Evolutionary conservation across 441 rosid species (phyloP), one percentile per base, ranked within the genome.

Genomic region (Raphanus hybrid): DNA sequence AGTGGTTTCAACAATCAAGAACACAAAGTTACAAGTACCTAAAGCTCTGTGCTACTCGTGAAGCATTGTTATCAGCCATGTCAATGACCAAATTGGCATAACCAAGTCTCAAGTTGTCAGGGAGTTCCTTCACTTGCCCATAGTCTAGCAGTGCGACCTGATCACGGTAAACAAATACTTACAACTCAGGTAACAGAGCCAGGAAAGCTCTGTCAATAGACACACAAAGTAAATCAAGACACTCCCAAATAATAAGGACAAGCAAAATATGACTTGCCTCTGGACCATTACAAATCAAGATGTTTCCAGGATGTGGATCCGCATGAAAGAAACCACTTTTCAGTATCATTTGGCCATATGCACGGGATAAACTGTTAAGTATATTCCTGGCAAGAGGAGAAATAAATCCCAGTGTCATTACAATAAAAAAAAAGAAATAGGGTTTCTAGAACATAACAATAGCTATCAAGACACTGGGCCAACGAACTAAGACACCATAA

Each of bases 261-360:
- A 6, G 48, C 67, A 61, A 50, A 18, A 59, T 35, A 66, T 54
- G 80, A 85, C 99, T 87, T 84, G 85, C 99, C 98, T 93, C 87
- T 70, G 94, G 91, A 82, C 93, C 97, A 84, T 87, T 84, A 78
- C 96, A 91, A 61, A 91, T 95, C 84, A 93, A 81, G 75, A 95
- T 93, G 83, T 93, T 95, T 79, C 98, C 99, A 2, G 98, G 99
- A 83, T 95, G 98, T 45, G 98, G 97, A 89, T 95, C 98, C n/a
- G 97, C 97, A 67, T 91, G 99, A 87, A 93, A 93, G 89, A 87
- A 91, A 74, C 97, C 98, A 70, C 96, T 92, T 88, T 89, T 93
- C 84, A 95, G 84, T 82, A 95, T 93, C 98, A 95, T 93, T 82
- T 95, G 95, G 64, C 99, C 97, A 78, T 95, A 95, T 5, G 99